Conservation (phyloP, 2,329 filamentous ascomycete genomes). For the Trichoderma polysporum region DNA sequence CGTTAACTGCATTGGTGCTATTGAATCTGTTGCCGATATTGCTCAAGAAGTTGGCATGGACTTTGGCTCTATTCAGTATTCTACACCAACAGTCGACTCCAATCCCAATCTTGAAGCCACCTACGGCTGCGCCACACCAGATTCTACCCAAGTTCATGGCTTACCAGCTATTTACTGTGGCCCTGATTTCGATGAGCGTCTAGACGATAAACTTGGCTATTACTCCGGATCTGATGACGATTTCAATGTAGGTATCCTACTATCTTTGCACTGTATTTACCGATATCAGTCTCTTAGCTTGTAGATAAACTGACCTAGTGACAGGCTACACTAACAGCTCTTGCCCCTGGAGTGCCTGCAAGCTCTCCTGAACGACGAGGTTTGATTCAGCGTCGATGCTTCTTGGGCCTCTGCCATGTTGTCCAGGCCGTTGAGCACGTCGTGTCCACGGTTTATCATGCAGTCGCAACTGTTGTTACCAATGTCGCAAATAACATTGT, state of each 20-base stretch:
- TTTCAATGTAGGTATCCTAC: neutral
- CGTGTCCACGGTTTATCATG: neutral
- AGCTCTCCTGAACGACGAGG: neutral
- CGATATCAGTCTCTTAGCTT: neutral
- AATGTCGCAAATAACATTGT: neutral
- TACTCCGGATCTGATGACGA: neutral
- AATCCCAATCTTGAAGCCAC: neutral
- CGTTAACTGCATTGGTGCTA: neutral
- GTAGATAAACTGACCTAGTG: neutral
- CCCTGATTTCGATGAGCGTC: neutral
- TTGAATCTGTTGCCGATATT: neutral
- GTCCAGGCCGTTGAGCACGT: neutral
- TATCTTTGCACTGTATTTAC: neutral
- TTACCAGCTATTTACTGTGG: constrained; percentile 6
- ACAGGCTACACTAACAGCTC: neutral
- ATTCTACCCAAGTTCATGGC: neutral
- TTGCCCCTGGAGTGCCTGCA: neutral
- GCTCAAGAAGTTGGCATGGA: neutral
- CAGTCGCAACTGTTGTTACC: neutral
- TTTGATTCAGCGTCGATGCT: neutral
- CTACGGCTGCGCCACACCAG: neutral
- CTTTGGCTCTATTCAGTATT: neutral
- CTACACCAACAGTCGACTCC: neutral
- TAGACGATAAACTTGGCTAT: neutral
- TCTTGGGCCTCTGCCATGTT: neutral